Evolutionary conservation across 768 basidiomycete species (phyloP).

Genomic region (Termitomyces sp.): DNA sequence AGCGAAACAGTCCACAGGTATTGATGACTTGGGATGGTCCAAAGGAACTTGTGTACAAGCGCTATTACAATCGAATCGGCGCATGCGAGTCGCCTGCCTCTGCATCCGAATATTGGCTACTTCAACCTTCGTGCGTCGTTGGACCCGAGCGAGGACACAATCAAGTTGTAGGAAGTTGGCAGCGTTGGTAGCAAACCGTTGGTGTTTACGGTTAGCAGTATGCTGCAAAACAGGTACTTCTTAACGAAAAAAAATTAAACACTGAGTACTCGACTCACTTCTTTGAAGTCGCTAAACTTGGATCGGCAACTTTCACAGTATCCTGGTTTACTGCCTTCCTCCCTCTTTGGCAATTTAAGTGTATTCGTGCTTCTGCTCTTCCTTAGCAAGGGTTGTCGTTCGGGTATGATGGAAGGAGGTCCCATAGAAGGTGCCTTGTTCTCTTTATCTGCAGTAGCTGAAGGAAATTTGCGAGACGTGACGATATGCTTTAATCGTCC

Average conservation of each 20-base stretch:
- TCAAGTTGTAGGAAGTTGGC: constrained; percentile 82
- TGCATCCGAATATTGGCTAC: constrained; percentile 22
- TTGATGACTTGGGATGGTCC: background rate
- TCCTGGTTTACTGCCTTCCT: constrained; percentile 88
- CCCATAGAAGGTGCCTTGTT: constrained; percentile 52
- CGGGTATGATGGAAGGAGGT: constrained; percentile 60
- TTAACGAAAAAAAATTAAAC: background rate
- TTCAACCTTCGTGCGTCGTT: constrained; percentile 36
- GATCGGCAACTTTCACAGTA: constrained; percentile 96
- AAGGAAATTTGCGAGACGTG: constrained; percentile 54
- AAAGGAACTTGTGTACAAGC: background rate
- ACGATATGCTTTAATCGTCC: constrained; percentile 62
- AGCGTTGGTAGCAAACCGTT: constrained; percentile 75
- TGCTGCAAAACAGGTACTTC: constrained; percentile 47
- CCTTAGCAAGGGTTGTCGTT: constrained; percentile 48
- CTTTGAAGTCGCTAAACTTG: constrained; percentile 85
- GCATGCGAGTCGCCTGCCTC: constrained; percentile 12
- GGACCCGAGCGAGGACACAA: constrained; percentile 61
- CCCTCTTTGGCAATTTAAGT: constrained; percentile 67
- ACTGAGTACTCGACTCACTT: constrained; percentile 43
- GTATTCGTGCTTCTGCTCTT: constrained; percentile 85
- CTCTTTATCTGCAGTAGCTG: constrained; percentile 20
- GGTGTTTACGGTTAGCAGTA: constrained; percentile 66
- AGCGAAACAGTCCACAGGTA: background rate
- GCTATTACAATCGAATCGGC: constrained; percentile 7